phyloP scores from a whole-genome alignment of 257 asterid genomes.

The Voacanga thouarsii region DNA sequence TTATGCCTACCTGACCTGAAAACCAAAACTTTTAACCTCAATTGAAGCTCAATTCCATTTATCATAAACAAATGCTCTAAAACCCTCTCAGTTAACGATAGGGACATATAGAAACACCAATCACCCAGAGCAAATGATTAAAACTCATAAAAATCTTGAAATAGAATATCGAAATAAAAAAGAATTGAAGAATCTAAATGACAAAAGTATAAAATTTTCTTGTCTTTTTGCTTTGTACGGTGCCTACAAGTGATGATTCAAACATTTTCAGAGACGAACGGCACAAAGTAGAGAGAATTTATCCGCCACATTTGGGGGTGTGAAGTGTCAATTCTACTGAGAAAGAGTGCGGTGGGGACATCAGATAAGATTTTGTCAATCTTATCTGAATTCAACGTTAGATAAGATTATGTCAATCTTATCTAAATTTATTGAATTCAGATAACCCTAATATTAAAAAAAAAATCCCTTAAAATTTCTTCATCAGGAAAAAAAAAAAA shows the following conservation, averaged over 20 bases:
- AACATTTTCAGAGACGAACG: too few species aligned
- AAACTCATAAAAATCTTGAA: not conserved
- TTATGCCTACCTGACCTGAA: not conserved
- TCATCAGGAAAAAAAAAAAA: too few species aligned
- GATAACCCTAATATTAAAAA: too few species aligned
- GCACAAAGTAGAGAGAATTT: too few species aligned
- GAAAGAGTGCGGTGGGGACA: constrained; percentile 13
- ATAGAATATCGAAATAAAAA: not conserved
- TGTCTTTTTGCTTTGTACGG: not conserved
- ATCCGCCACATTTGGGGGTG: constrained; percentile 31
- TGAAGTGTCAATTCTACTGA: not conserved
- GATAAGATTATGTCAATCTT: too few species aligned
- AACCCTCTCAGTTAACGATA: not conserved
- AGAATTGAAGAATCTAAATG: not conserved
- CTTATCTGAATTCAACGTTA: too few species aligned
- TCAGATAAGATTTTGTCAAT: too few species aligned
- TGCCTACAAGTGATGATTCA: constrained; percentile 18
- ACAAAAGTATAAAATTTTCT: not conserved
- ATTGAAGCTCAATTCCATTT: not conserved
- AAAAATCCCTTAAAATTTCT: too few species aligned
- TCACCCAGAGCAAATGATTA: too few species aligned
- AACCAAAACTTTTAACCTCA: not conserved
- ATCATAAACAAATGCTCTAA: not conserved
- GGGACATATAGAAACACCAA: not conserved
- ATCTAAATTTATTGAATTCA: too few species aligned